A percentile compares a stretch with the other conserved stretches of the same genome.
Evolutionary conservation across 169 alveolate species (phyloP).

Genomic region (Plasmodium gaboni): DNA sequence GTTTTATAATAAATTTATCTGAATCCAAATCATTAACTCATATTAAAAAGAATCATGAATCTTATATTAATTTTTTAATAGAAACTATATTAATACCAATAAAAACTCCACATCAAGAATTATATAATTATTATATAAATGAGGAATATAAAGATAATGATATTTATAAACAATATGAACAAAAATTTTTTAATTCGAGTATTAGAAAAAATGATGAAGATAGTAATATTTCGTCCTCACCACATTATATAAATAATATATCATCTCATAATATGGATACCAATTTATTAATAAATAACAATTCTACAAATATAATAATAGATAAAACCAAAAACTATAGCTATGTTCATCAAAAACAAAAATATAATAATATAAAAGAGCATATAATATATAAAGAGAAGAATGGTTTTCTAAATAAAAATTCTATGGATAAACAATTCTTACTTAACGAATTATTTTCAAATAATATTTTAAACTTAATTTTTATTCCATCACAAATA

Average conservation of each 20-base stretch:
- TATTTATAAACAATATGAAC: conserved; percentile 47
- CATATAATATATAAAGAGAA: not conserved
- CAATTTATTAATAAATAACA: not conserved
- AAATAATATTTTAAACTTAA: conserved; percentile 52
- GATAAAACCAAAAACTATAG: not conserved
- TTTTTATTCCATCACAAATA: conserved; percentile 73
- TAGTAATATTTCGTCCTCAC: not conserved
- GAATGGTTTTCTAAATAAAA: not conserved
- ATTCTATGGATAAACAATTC: conserved; percentile 35
- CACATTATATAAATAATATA: not conserved
- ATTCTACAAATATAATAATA: not conserved
- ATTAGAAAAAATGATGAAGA: not conserved
- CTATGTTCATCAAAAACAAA: not conserved
- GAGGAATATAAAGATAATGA: conserved; percentile 36
- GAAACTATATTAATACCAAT: conserved; percentile 70
- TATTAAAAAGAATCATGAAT: conserved; percentile 65
- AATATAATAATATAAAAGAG: not conserved
- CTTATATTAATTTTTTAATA: conserved; percentile 51
- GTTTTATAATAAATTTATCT: conserved; percentile 26
- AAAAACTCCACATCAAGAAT: conserved; percentile 51
- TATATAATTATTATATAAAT: conserved; percentile 50
- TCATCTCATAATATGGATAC: too few species aligned
- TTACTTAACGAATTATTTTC: conserved; percentile 71
- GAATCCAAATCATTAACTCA: conserved; percentile 52
- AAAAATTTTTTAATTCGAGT: conserved; percentile 11